Conservation (phyloP, 768 basidiomycete species). For the Tulasnella sp. region DNA sequence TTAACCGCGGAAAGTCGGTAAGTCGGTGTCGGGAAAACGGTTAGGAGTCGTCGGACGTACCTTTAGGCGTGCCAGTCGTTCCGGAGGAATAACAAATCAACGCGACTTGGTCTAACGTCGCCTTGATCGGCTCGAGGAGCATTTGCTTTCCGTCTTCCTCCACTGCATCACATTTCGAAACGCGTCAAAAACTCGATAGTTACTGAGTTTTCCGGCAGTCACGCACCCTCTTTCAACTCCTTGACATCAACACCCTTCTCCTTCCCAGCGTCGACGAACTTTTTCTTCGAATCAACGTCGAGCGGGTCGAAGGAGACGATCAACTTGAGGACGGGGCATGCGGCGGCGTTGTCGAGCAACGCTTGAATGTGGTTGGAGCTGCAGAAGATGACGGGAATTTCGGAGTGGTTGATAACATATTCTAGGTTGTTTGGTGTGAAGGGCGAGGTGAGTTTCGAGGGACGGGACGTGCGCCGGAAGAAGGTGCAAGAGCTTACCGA, state of each 20-base stretch:
- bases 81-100: constrained; percentile 7
- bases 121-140: constrained; percentile 33
- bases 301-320: constrained; percentile 67
- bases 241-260: constrained; percentile 49
- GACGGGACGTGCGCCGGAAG: neutral
- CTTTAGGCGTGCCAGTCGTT: constrained; percentile 15
- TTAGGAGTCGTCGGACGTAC: neutral
- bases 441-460: neutral
- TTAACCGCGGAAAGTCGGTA: neutral
- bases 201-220: no score
- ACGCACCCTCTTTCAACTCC: constrained; percentile 56
- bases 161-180: constrained; percentile 35
- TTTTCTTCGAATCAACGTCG: constrained; percentile 36
- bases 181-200: constrained; percentile 30
- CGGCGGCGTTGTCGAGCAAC: constrained; percentile 56
- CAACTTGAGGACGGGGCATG: constrained; percentile 53
- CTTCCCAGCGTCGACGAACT: constrained; percentile 59
- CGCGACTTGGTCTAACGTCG: constrained; percentile 44
- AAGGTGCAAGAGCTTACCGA: constrained; percentile 40
- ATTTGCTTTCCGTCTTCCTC: constrained; percentile 62
- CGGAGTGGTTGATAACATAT: constrained; percentile 70
- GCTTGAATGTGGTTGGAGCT: constrained; percentile 61
- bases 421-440: constrained; percentile 1
- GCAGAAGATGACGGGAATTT: constrained; percentile 66
- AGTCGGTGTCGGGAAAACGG: neutral